A percentile compares a stretch with the other conserved stretches of the same genome.
Evolutionary conservation across 2,329 filamentous ascomycete species (phyloP).

Genomic region (Neofusicoccum parvum): DNA sequence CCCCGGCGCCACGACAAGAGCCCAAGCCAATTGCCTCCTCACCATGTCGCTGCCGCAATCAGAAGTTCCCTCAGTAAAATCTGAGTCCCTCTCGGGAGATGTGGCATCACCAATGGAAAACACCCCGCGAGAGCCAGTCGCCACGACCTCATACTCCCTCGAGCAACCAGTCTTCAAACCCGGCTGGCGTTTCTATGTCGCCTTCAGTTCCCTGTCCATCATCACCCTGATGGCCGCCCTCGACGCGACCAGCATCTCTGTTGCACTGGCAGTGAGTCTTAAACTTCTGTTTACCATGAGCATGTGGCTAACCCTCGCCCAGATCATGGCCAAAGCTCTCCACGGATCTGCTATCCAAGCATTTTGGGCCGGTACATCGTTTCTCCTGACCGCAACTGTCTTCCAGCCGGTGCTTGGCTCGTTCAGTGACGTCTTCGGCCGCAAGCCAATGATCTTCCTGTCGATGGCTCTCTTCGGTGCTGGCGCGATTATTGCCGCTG

Average conservation of each 20-base stretch:
- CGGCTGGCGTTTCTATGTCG: constrained; percentile 28
- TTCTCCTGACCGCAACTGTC: constrained; percentile 43
- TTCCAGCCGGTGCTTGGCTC: constrained; percentile 44
- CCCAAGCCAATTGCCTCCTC: too few relatives aligned
- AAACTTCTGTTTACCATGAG: not conserved
- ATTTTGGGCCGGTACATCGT: constrained; percentile 47
- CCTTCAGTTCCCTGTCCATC: constrained; percentile 55
- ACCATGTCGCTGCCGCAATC: not conserved
- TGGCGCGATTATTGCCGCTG: constrained; percentile 40
- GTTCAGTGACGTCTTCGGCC: constrained; percentile 44
- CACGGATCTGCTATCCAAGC: constrained; percentile 43
- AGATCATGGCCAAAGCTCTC: constrained; percentile 42
- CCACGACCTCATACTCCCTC: not conserved
- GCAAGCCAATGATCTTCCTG: constrained; percentile 41
- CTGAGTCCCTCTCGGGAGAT: not conserved
- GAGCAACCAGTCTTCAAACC: constrained; percentile 7
- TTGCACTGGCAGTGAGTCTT: constrained; percentile 52
- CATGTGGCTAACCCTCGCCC: not conserved
- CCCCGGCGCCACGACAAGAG: too few relatives aligned
- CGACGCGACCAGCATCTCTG: constrained; percentile 66
- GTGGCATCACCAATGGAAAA: not conserved
- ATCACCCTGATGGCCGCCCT: constrained; percentile 65
- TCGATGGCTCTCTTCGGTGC: constrained; percentile 38
- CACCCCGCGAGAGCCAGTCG: not conserved
- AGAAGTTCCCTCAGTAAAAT: not conserved